A percentile compares a stretch with the other conserved stretches of the same genome.
phyloP scores from a whole-genome alignment of 2,329 filamentous ascomycete species.

The Hypoxylon sp. region DNA sequence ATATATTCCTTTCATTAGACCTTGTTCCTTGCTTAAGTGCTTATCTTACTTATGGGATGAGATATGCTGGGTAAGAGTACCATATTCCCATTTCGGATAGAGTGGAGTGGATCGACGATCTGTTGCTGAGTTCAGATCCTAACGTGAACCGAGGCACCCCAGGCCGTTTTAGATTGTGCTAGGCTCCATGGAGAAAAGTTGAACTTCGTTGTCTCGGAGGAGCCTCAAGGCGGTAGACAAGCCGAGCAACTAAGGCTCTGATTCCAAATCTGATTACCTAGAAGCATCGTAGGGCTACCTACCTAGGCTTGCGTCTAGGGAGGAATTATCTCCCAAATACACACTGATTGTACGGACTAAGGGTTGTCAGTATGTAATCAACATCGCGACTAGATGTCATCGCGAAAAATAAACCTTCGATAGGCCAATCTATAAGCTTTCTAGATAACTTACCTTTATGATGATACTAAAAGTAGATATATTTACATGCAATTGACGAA shows the following conservation, averaged over 20 bases:
- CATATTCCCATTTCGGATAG: constrained; percentile 34
- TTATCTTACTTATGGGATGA: constrained; percentile 28
- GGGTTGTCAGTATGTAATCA: not conserved
- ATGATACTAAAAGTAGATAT: constrained; percentile 1
- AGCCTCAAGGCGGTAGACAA: constrained; percentile 11
- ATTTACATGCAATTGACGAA: not conserved
- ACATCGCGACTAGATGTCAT: not conserved
- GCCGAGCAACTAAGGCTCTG: not conserved
- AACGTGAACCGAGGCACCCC: constrained; percentile 21
- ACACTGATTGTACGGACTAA: not conserved
- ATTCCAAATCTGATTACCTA: constrained; percentile 13
- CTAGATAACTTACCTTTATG: constrained; percentile 15
- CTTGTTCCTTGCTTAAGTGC: constrained; percentile 28
- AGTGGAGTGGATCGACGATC: constrained; percentile 20
- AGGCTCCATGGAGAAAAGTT: constrained; percentile 3
- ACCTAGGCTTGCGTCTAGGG: not conserved
- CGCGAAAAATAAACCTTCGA: not conserved
- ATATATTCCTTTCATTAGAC: constrained; percentile 8
- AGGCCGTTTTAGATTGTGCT: constrained; percentile 8
- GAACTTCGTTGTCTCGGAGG: not conserved
- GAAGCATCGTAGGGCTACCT: constrained; percentile 10
- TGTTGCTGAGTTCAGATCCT: constrained; percentile 15
- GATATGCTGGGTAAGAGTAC: constrained; percentile 29
- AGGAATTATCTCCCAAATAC: constrained; percentile 15
- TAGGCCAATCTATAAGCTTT: constrained; percentile 6